These are phyloP conservation scores for Trichoderma breve DNA, from an alignment of 2,329 filamentous ascomycete species.

Conservation along the genomic window DNA sequence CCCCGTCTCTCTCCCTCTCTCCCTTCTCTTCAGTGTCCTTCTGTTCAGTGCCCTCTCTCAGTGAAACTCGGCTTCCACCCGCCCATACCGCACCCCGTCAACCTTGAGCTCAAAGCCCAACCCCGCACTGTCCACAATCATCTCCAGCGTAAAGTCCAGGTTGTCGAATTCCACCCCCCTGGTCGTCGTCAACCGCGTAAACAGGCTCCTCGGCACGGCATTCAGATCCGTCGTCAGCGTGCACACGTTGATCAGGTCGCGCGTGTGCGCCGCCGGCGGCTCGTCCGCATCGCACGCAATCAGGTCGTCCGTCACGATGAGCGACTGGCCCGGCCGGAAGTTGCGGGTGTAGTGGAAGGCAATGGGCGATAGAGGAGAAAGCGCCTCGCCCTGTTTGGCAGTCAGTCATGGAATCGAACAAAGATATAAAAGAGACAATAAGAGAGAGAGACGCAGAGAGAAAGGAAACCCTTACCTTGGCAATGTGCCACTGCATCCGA, in stretches of 20 bases:
- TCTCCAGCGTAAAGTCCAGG: constrained; percentile 77
- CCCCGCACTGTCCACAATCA: constrained; percentile 76
- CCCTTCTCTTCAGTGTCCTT: not conserved
- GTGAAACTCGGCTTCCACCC: constrained; percentile 76
- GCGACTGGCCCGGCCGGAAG: constrained; percentile 73
- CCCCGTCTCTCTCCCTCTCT: not conserved
- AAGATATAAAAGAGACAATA: not conserved
- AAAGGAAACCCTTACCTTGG: constrained; percentile 54
- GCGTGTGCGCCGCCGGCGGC: constrained; percentile 58
- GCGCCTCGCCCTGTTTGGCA: constrained; percentile 60
- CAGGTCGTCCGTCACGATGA: constrained; percentile 76
- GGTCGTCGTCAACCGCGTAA: constrained; percentile 74
- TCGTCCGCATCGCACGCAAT: constrained; percentile 71
- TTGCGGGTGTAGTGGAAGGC: constrained; percentile 85
- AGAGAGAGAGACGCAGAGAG: not conserved
- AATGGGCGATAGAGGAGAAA: constrained; percentile 71
- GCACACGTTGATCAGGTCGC: constrained; percentile 69
- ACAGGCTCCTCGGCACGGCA: constrained; percentile 69
- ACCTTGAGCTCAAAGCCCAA: constrained; percentile 77
- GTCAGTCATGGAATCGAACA: not conserved
- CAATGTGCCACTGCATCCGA: constrained; percentile 83
- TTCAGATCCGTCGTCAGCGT: constrained; percentile 78
- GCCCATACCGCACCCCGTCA: constrained; percentile 72
- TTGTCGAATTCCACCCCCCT: constrained; percentile 79
- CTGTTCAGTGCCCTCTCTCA: constrained; percentile 33